Evolutionary conservation across 805 yeast genomes (phyloP), one percentile per base, ranked within the genome.

Genomic region (Torulaspora maleeae): DNA sequence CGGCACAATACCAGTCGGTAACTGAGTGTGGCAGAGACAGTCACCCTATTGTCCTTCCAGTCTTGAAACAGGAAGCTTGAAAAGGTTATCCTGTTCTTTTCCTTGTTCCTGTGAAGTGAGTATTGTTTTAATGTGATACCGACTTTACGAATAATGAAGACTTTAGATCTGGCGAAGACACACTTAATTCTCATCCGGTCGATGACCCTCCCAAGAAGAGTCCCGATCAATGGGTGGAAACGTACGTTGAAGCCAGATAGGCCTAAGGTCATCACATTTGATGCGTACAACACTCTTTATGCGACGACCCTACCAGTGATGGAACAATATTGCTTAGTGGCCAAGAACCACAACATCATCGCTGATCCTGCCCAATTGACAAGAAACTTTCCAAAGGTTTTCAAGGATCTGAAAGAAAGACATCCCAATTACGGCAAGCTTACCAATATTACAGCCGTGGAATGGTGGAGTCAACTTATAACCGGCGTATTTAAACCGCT

Each of bases 261-360:
- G 11, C 80, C 82, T 5, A 67, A 66, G 32, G 58, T 81, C 3
- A 63, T 83, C 0, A 78, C 88, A 1, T 73, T 83, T 44, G 91
- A 83, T 61, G 85, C 82, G 0, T 83, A 80, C 63, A 80, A 78
- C 35, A 83, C 90, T 0, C 60, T 83, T 7, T 82, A 80, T 57
- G 67, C 76, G 0, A 84, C 89, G 2, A 69, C 67, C 15, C 64
- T 64, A 24, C 77, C 85, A 0, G 75, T 83, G 0, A 62, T 76
- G 33, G 62, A 67, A n/a, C 82, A 76, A 49, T 83, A 83, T 55
- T 66, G 72, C 35, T 59, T 66, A 2, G 72, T 80, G 4, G 79
- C 79, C 0, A 41, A 56, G 5, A 69, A 69, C 36, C 72, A 72
- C 58, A 80, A 80, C 0, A 48, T 78, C 3, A 37, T 52, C 1